Evolutionary conservation across 1,284 basidiomycete species (phyloP).

Genomic region (Ceratobasidium sp.): DNA sequence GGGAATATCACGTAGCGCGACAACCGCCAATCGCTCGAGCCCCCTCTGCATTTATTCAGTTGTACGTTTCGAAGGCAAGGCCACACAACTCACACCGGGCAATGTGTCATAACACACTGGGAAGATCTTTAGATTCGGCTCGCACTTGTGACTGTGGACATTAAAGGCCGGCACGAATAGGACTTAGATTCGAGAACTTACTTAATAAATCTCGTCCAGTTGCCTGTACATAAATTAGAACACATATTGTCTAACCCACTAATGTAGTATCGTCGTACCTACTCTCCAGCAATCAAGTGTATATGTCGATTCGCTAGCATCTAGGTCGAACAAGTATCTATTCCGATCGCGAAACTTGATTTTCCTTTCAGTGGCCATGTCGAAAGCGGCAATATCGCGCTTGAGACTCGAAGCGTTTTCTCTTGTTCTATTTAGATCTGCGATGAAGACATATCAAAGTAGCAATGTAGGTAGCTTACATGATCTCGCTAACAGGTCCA

Average conservation of each 20-base stretch:
- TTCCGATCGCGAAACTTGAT: slow-evolving; percentile 29
- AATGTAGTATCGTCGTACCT: slow-evolving; percentile 5
- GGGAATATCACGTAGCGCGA: slow-evolving; percentile 20
- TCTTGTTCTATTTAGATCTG: slow-evolving; percentile 3
- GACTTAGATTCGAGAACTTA: neutral
- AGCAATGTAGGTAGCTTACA: slow-evolving; percentile 13
- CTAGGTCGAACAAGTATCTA: slow-evolving; percentile 39
- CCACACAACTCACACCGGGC: slow-evolving; percentile 5
- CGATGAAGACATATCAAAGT: neutral
- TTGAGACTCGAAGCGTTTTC: neutral
- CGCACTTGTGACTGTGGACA: slow-evolving; percentile 32
- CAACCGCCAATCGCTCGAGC: slow-evolving; percentile 34
- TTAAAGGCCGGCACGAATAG: neutral
- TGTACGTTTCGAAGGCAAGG: neutral
- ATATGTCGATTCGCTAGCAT: slow-evolving; percentile 31
- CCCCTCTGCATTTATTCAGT: slow-evolving; percentile 10
- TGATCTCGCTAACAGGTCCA: slow-evolving; percentile 6
- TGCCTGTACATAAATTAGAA: slow-evolving; percentile 9
- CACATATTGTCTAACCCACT: neutral
- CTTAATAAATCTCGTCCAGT: slow-evolving; percentile 40
- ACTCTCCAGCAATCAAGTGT: slow-evolving; percentile 29
- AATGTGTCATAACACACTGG: slow-evolving; percentile 37
- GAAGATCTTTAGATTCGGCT: slow-evolving; percentile 39
- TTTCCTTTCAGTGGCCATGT: slow-evolving; percentile 1
- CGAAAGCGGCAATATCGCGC: neutral